These are phyloP conservation scores for Xylariales sp. DNA, from an alignment of 2,329 filamentous ascomycete genomes.

Conservation along the genomic window DNA sequence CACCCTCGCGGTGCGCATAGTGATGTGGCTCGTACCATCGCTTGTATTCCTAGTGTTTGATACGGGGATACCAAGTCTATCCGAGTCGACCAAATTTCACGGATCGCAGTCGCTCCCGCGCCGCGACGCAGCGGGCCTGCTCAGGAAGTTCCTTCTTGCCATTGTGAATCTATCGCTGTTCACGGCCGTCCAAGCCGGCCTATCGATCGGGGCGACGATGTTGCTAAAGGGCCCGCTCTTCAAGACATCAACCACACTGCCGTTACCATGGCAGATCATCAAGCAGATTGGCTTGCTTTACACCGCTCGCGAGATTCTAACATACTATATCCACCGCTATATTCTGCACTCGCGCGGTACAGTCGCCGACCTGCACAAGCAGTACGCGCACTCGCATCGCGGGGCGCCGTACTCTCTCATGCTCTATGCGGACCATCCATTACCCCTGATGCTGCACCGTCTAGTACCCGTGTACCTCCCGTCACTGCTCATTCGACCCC, in stretches of 20 bases:
- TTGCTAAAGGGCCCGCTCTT: slow-evolving; percentile 38
- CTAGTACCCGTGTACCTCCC: slow-evolving; percentile 64
- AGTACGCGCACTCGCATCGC: slow-evolving; percentile 46
- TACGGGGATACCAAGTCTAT: slow-evolving; percentile 61
- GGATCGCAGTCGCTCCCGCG: slow-evolving; percentile 47
- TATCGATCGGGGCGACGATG: slow-evolving; percentile 32
- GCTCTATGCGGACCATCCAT: slow-evolving; percentile 64
- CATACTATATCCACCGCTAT: slow-evolving; percentile 71
- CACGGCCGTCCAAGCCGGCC: slow-evolving; percentile 37
- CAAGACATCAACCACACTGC: slow-evolving; percentile 42
- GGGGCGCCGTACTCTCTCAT: slow-evolving; percentile 58
- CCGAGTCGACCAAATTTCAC: slow-evolving; percentile 64
- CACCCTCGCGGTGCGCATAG: slow-evolving; percentile 59
- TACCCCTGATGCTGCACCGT: slow-evolving; percentile 57
- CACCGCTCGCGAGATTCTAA: slow-evolving; percentile 50
- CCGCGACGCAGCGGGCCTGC: slow-evolving; percentile 31
- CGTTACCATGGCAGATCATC: slow-evolving; percentile 48
- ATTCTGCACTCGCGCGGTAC: slow-evolving; percentile 52
- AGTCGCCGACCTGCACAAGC: slow-evolving; percentile 37
- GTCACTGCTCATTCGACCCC: slow-evolving; percentile 59
- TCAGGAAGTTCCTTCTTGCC: slow-evolving; percentile 35
- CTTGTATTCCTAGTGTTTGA: slow-evolving; percentile 71
- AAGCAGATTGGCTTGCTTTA: slow-evolving; percentile 44
- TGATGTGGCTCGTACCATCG: slow-evolving; percentile 72
- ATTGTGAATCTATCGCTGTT: slow-evolving; percentile 41